Evolutionary conservation across 306 rosid genomes (phyloP), one percentile per base, ranked within the genome.

Genomic region (Benincasa hispida): DNA sequence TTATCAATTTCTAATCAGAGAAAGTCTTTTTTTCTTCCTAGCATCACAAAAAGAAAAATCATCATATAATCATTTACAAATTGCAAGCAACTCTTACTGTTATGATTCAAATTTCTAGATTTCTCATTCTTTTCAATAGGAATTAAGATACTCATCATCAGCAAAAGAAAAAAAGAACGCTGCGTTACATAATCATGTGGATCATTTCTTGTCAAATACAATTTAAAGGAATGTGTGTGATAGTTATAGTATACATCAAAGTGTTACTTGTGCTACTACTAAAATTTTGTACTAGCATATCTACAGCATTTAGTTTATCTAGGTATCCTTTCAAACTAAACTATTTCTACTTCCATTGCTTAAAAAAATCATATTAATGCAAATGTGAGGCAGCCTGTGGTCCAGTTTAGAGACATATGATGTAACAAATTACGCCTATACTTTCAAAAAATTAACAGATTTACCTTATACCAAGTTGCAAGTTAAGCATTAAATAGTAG

Each of bases 401-500:
- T 17, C 56, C 35, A 72, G 39, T 6, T 17, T 48, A 72, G 42
- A 48, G 42, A 22, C 76, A 72, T 72, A 14, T 11, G 5, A 28
- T 25, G 59, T 50, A 72, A 48, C 24, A 50, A 62, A 21, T 18
- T 13, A 22, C 47, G 30, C 18, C 55, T 59, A 17, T 21, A 74
- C 57, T 62, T 41, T 41, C 54, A 63, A 10, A 62, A 77, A 69
- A 61, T 34, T 6, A 67, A 61, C 62, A 28, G 55, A 78, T 59
- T 62, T 81, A 87, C 91, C 91, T 83, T 85, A 87, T 87, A 50
- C 91, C 91, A 50, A 87, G 91, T 68, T 87, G 89, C 86, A 87
- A 78, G 74, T 85, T 87, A 27, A 87, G 91, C 85, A 76, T 85
- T 61, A 87, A 62, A 82, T 83, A 83, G 81, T 80, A 81, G 77